Evolutionary conservation across 768 basidiomycete genomes (phyloP).

Genomic region (Xanthoconium stramineum): DNA sequence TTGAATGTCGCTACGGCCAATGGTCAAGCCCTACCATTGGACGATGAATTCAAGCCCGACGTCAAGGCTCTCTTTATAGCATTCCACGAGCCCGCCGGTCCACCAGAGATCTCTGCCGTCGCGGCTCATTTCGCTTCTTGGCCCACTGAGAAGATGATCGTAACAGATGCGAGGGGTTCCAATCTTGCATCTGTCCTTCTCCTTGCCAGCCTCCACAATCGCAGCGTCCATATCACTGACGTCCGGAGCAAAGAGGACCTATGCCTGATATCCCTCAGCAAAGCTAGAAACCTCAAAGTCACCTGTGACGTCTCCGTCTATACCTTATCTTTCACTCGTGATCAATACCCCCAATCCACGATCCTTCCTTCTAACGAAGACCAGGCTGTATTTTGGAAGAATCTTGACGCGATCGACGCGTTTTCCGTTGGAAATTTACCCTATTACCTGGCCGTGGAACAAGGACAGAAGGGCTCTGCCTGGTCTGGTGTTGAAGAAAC

Average conservation of each 20-base stretch:
- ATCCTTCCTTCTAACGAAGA: conserved; percentile 72
- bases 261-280: conserved; percentile 87
- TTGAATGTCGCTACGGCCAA: conserved; percentile 74
- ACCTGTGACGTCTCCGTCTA: conserved; percentile 96
- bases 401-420: conserved; percentile 78
- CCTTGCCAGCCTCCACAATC: conserved; percentile 87
- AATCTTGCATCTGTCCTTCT: conserved; percentile 92
- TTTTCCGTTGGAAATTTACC: conserved; percentile 90
- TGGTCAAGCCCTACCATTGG: conserved; percentile 57
- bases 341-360: conserved; percentile 63
- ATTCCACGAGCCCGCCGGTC: conserved; percentile 48
- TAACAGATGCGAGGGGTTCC: conserved; percentile 89
- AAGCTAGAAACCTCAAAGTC: conserved; percentile 88
- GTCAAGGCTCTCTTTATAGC: conserved; percentile 87
- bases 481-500: conserved; percentile 85
- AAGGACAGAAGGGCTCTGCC: conserved; percentile 57
- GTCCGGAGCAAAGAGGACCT: conserved; percentile 86
- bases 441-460: conserved; percentile 65
- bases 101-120: conserved; percentile 65
- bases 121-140: conserved; percentile 88
- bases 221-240: conserved; percentile 87
- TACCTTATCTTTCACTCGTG: conserved; percentile 81
- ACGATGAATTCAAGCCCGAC: conserved; percentile 75
- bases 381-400: conserved; percentile 82
- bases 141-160: conserved; percentile 88